Conservation (phyloP, 352 stramenopile species). For the Phytophthora cajani region DNA sequence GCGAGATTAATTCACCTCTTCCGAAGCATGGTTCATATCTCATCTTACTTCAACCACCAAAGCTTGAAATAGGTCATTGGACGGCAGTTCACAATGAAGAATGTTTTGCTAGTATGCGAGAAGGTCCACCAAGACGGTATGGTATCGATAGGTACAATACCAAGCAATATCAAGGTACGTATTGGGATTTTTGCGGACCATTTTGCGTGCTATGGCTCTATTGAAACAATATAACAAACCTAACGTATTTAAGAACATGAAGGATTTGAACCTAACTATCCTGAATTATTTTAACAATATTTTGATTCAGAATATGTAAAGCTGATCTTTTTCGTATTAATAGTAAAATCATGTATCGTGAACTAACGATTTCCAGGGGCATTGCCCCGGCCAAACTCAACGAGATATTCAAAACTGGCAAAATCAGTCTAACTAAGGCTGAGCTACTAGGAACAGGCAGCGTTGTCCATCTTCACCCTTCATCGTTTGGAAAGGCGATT, state of each 20-base stretch:
- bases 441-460: background rate
- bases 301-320: background rate
- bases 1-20: background rate
- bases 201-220: no score
- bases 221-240: no score
- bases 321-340: background rate
- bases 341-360: background rate
- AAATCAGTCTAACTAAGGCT: background rate
- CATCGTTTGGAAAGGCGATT: background rate
- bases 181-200: background rate
- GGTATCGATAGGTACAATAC: constrained; percentile 11
- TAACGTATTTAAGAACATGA: no score
- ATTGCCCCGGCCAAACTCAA: background rate
- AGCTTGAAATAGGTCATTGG: background rate
- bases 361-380: no score
- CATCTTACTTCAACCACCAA: background rate
- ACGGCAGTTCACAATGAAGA: background rate
- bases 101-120: background rate
- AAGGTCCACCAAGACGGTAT: background rate
- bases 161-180: constrained; percentile 11
- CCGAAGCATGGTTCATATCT: background rate
- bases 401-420: background rate
- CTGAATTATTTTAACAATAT: no score
- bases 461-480: background rate
- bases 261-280: no score